Conservation (phyloP, 2,329 filamentous ascomycete species). For the Aspergillus novoparasiticus region DNA sequence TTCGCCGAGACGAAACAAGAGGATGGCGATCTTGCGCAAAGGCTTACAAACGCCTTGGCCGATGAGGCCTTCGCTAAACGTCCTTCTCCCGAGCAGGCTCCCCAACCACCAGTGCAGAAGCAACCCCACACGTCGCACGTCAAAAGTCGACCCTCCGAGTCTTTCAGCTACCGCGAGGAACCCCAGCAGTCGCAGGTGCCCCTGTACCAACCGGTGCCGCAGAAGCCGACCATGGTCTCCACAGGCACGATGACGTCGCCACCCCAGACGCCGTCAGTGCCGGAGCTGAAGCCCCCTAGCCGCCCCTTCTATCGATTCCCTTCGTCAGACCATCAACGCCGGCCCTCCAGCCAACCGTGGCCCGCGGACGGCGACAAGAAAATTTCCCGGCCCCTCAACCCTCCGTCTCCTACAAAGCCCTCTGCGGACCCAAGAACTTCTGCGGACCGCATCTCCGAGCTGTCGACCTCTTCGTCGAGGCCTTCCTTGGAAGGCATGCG, state of each 20-base stretch:
- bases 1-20: constrained; percentile 46
- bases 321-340: constrained; percentile 44
- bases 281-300: constrained; percentile 31
- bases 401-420: constrained; percentile 37
- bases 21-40: constrained; percentile 62
- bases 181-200: constrained; percentile 31
- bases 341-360: constrained; percentile 55
- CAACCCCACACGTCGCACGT: constrained; percentile 28
- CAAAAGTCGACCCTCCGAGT: constrained; percentile 26
- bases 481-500: constrained; percentile 73
- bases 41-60: constrained; percentile 74
- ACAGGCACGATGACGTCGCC: constrained; percentile 79
- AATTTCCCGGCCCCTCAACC: constrained; percentile 26
- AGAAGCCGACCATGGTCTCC: constrained; percentile 60
- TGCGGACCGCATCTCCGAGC: constrained; percentile 55
- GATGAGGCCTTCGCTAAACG: constrained; percentile 76
- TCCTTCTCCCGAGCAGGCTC: constrained; percentile 32
- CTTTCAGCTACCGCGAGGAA: constrained; percentile 29
- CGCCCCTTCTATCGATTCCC: constrained; percentile 60
- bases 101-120: constrained; percentile 28
- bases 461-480: constrained; percentile 59
- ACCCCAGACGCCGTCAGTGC: constrained; percentile 44
- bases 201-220: constrained; percentile 49
- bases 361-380: constrained; percentile 30
- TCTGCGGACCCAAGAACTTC: constrained; percentile 52